These are phyloP conservation scores for Ajuga reptans DNA, from an alignment of 305 asterid genomes.

Conservation along the genomic window DNA sequence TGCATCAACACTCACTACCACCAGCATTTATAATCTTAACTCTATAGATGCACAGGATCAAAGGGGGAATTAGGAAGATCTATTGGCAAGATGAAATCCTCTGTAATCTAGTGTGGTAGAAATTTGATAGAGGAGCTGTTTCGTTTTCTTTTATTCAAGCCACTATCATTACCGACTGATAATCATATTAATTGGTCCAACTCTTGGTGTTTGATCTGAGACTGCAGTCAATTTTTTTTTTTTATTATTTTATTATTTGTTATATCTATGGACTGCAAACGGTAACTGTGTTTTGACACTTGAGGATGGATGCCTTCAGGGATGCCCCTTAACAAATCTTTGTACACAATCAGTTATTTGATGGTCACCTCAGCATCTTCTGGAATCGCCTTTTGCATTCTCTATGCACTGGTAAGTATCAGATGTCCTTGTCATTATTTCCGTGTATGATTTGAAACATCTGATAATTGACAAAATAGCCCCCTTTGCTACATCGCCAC, in stretches of 20 bases:
- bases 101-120: no score
- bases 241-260: no score
- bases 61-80: background rate
- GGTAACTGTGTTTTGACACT: background rate
- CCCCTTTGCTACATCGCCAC: background rate
- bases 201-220: background rate
- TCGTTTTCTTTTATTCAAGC: no score
- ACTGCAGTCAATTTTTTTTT: background rate
- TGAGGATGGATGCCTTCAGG: constrained; percentile 35
- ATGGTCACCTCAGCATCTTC: constrained; percentile 61
- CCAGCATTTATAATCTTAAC: background rate
- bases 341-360: constrained; percentile 66
- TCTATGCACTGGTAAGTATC: constrained; percentile 51
- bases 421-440: background rate
- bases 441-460: background rate
- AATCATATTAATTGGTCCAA: background rate
- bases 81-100: background rate
- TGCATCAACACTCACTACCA: background rate
- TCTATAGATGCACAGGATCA: background rate
- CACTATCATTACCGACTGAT: background rate
- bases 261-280: background rate
- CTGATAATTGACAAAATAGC: background rate
- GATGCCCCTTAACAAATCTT: constrained; percentile 62
- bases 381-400: constrained; percentile 65
- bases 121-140: no score